Evolutionary conservation across 345 rosid species (phyloP).

Genomic region (Adansonia digitata): DNA sequence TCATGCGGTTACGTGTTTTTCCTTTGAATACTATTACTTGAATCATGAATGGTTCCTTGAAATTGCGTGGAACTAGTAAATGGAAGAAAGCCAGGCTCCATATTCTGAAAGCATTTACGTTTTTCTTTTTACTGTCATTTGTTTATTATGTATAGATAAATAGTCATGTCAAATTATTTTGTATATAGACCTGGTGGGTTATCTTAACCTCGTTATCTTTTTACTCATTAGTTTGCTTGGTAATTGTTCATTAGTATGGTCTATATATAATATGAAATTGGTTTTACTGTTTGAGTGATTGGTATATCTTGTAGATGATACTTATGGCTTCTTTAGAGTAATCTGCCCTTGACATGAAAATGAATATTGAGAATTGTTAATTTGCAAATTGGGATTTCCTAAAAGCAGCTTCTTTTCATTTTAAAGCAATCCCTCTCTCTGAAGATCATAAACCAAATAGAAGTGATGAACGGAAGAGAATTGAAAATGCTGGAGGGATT

Average conservation of each 20-base stretch:
- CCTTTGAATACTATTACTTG: background rate
- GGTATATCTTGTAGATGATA: background rate
- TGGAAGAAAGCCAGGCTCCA: background rate
- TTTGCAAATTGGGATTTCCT: background rate
- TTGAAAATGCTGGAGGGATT: constrained; percentile 92
- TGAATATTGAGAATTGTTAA: background rate
- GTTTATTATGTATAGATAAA: background rate
- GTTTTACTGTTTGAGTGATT: background rate
- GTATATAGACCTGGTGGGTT: background rate
- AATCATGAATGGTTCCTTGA: background rate
- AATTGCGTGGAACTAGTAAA: background rate
- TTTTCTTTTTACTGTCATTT: background rate
- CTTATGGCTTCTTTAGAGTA: background rate
- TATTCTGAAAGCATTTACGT: background rate
- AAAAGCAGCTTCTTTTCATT: constrained; percentile 14
- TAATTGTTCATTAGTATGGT: background rate
- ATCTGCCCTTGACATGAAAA: background rate
- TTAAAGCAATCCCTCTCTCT: constrained; percentile 87
- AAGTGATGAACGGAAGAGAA: constrained; percentile 94
- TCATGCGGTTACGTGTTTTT: background rate
- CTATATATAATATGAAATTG: background rate
- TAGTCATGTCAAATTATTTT: background rate
- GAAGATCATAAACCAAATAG: constrained; percentile 99
- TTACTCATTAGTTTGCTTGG: background rate
- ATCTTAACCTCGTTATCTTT: background rate